Base-by-base conservation (phyloP, 768 basidiomycete genomes). In the Erythrobasidium yunnanense region DNA sequence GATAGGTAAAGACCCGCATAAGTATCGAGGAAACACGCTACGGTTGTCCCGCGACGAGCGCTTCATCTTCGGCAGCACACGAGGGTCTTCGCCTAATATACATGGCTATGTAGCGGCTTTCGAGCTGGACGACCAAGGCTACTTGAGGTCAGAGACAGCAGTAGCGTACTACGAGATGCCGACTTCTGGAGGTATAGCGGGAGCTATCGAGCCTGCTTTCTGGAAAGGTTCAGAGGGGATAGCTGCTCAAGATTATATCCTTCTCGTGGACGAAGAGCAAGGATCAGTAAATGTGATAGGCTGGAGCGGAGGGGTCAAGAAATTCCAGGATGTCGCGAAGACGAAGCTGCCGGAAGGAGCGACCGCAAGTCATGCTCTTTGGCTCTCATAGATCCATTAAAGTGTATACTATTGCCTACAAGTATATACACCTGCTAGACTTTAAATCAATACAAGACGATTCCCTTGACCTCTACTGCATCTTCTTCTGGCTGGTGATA, bases 1-100 rank as follows among this genome's bases (percentile, higher is more conserved):
- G 23, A 32, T 27, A 38, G 66, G 34, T n/a, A 29, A 7, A 32
- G 54, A 45, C 55, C 58, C 60, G 34, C 66, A 66, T 32, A 17
- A 30, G 27, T 66, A 66, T 23, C 55, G 66, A 29, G 66, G 66
- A 18, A 57, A 66, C 46, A 66, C 66, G 4, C 55, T 66, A 45
- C 55, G 66, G n/a, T 15, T 66, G 20, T 66, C 66, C 15, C 56
- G 54, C 2, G 56, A 56, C 29, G 66, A 56, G 5, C 33, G 34
- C 15, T 66, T 25, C 56, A 33, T 66, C 13, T 66, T 66, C 32
- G 66, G 34, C 8, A 38, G 35, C n/a, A 66, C 66, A 2, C 32
- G 66, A 20, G 66, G 66, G 22, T 22, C 58, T 20, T 30, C 18
- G 35, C 23, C 34, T 17, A 29, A 33, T 5, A 33, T 33, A 2